These are phyloP conservation scores for Rhodomyrtus psidioides DNA, from an alignment of 441 rosid species.

Conservation along the genomic window DNA sequence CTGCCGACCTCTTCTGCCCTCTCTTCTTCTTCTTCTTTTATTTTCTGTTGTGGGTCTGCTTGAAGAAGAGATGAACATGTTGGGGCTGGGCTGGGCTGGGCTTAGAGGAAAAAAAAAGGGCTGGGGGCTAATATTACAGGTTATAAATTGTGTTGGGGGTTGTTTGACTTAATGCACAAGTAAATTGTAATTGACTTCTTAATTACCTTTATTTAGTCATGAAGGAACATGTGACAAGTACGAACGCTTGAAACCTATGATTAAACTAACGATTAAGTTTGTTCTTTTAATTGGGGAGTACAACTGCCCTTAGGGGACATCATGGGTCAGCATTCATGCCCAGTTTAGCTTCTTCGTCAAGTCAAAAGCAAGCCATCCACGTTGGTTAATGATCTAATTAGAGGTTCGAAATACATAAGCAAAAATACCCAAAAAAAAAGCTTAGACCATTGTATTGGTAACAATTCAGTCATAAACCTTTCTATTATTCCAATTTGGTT, in stretches of 20 bases:
- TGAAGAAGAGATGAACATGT: too few relatives aligned
- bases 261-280: not conserved
- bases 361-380: not conserved
- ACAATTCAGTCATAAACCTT: too few relatives aligned
- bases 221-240: not conserved
- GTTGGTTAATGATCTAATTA: not conserved
- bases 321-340: not conserved
- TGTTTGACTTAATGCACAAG: not conserved
- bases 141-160: not conserved
- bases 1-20: too few relatives aligned
- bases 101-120: too few relatives aligned
- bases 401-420: not conserved
- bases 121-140: too few relatives aligned
- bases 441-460: too few relatives aligned
- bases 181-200: not conserved
- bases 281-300: not conserved
- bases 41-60: too few relatives aligned
- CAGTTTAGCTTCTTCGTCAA: not conserved
- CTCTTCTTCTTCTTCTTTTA: too few relatives aligned
- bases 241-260: not conserved
- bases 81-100: too few relatives aligned
- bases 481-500: too few relatives aligned
- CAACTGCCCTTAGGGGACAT: fast-evolving
- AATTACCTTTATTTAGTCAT: not conserved
- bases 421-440: not conserved